A percentile compares a stretch with the other conserved stretches of the same genome.
Conservation (phyloP, 441 rosid species). For the Cnidoscolus chayamansa region DNA sequence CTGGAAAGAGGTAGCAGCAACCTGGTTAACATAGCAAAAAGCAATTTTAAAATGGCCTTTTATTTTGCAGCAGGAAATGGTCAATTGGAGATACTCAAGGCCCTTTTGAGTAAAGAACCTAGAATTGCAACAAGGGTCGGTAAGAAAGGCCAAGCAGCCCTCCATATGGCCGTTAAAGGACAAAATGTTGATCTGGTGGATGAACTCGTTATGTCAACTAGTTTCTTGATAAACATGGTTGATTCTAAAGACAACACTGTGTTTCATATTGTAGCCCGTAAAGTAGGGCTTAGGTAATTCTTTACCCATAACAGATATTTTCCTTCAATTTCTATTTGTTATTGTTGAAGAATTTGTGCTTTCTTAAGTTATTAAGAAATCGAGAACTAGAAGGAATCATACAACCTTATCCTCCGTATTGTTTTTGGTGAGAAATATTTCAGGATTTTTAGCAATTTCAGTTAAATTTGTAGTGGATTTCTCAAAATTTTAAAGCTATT, state of each 20-base stretch:
- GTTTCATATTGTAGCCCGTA: slow-evolving; percentile 75
- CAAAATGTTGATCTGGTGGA: slow-evolving; percentile 59
- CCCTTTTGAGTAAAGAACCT: slow-evolving; percentile 60
- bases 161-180: slow-evolving; percentile 96
- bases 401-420: too few relatives aligned
- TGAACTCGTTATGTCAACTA: slow-evolving; percentile 53
- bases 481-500: slow-evolving; percentile 7
- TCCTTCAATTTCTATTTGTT: neutral
- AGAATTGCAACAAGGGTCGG: slow-evolving; percentile 50
- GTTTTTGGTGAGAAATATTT: too few relatives aligned
- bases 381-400: too few relatives aligned
- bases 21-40: slow-evolving; percentile 62
- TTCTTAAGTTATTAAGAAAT: neutral
- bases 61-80: slow-evolving; percentile 91
- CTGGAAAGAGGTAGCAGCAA: slow-evolving; percentile 49
- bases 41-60: slow-evolving; percentile 74
- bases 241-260: slow-evolving; percentile 75
- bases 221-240: slow-evolving; percentile 55
- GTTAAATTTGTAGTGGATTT: neutral
- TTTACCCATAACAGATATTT: neutral
- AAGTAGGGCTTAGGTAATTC: slow-evolving; percentile 63
- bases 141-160: slow-evolving; percentile 92
- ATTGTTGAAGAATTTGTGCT: neutral
- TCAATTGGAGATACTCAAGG: slow-evolving; percentile 66
- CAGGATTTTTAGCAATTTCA: too few relatives aligned